A percentile compares a stretch with the other conserved stretches of the same genome.
phyloP scores from a whole-genome alignment of 1,284 basidiomycete genomes.

The Microstroma glucosiphilum region DNA sequence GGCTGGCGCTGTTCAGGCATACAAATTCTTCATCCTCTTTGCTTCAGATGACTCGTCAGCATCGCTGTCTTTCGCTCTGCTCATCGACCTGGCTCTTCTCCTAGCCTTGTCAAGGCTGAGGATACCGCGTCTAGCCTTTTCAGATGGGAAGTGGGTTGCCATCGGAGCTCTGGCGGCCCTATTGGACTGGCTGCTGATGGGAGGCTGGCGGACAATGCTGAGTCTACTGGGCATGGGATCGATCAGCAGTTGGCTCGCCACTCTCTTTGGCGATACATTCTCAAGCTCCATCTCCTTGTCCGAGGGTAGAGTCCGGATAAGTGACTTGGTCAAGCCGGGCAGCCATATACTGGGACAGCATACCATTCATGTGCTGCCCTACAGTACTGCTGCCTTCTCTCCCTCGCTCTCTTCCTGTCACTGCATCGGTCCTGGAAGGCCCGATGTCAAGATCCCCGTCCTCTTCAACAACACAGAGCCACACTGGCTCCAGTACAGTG shows the following conservation, averaged over 20 bases:
- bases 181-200: constrained; percentile 9
- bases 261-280: constrained; percentile 21
- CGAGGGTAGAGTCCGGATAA: constrained; percentile 51
- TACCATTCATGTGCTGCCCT: constrained; percentile 77
- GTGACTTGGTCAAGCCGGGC: constrained; percentile 49
- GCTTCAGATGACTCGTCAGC: not conserved
- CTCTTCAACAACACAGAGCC: constrained; percentile 87
- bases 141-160: constrained; percentile 3
- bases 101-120: constrained; percentile 7
- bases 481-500: constrained; percentile 65
- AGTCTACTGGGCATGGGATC: not conserved
- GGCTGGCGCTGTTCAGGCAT: constrained; percentile 6
- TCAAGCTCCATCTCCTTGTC: constrained; percentile 47
- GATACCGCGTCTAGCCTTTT: constrained; percentile 14
- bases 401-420: constrained; percentile 54
- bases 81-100: constrained; percentile 10
- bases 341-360: constrained; percentile 75
- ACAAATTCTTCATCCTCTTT: constrained; percentile 5
- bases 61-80: constrained; percentile 9
- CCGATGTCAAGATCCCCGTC: constrained; percentile 65
- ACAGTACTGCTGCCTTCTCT: constrained; percentile 69
- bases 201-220: constrained; percentile 12
- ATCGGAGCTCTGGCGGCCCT: constrained; percentile 10
- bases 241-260: constrained; percentile 8
- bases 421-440: constrained; percentile 61